Percentiles rank a stretch among this genome's conserved stretches.
Evolutionary conservation across 768 basidiomycete genomes (phyloP).

Genomic region (Tulasnella sp.): DNA sequence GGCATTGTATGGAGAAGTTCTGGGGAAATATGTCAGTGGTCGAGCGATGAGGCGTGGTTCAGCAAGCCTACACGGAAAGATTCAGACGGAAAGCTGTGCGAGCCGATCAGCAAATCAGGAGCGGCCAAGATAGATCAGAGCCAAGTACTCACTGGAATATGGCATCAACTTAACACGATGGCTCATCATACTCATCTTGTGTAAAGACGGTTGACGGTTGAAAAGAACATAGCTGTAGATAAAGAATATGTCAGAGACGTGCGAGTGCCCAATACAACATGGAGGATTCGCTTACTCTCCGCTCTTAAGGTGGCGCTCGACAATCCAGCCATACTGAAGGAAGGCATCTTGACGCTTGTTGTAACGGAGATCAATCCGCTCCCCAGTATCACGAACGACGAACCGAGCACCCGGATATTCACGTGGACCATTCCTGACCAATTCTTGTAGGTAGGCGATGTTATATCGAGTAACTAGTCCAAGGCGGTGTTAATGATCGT

Average conservation of each 20-base stretch:
- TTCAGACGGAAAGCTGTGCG: conserved; percentile 87
- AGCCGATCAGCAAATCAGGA: conserved; percentile 25
- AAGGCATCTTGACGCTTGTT: conserved; percentile 94
- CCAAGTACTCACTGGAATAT: conserved; percentile 78
- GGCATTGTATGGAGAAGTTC: conserved; percentile 96
- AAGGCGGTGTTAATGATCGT: conserved; percentile 1
- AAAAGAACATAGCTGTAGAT: conserved; percentile 75
- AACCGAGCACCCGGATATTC: conserved; percentile 95
- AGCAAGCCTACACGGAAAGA: conserved; percentile 80
- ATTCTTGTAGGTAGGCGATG: conserved; percentile 86
- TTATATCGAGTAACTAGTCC: conserved; percentile 91
- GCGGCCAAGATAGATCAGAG: neutral
- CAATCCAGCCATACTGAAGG: conserved; percentile 97
- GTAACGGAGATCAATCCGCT: conserved; percentile 93
- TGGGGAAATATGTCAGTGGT: conserved; percentile 35
- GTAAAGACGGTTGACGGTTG: conserved; percentile 96
- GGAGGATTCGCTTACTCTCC: conserved; percentile 75
- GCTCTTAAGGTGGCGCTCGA: conserved; percentile 94
- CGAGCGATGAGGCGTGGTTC: conserved; percentile 7
- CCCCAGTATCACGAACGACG: conserved; percentile 94
- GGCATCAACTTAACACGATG: conserved; percentile 96
- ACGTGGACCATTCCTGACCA: conserved; percentile 92
- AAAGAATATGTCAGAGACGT: neutral
- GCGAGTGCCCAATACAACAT: neutral
- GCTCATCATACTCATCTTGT: conserved; percentile 99